phyloP scores from a whole-genome alignment of 441 rosid genomes.

The Erysimum pusillum region DNA sequence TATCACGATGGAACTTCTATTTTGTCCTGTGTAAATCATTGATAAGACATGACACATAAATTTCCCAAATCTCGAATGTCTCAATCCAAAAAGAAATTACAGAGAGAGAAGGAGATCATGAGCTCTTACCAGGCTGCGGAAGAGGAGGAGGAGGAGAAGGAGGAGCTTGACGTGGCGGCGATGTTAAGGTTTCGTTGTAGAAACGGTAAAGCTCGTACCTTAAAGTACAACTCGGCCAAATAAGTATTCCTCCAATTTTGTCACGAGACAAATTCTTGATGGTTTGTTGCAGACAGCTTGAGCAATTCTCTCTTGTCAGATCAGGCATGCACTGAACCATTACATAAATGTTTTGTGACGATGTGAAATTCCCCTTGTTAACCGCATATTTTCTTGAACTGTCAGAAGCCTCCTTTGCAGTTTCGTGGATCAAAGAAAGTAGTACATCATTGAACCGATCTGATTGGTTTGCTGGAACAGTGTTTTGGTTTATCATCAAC shows the following conservation, averaged over 20 bases:
- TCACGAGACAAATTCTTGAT: not conserved
- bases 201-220: not conserved
- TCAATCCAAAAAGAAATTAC: not conserved
- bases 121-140: not conserved
- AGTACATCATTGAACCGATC: not conserved
- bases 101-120: not conserved
- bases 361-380: not conserved
- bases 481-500: not conserved
- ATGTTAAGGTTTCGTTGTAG: not conserved
- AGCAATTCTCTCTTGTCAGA: slow-evolving; percentile 23
- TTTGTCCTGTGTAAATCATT: slow-evolving; percentile 34
- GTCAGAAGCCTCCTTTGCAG: not conserved
- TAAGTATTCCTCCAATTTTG: not conserved
- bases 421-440: not conserved
- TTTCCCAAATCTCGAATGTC: not conserved
- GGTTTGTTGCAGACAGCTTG: slow-evolving; percentile 20
- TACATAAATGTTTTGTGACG: not conserved
- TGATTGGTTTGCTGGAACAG: not conserved
- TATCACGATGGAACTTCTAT: not conserved
- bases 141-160: not conserved
- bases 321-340: slow-evolving; percentile 37
- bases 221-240: not conserved
- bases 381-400: not conserved
- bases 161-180: not conserved
- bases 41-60: not conserved